Base-by-base conservation (phyloP, 345 rosid species). In the Microcos paniculata region DNA sequence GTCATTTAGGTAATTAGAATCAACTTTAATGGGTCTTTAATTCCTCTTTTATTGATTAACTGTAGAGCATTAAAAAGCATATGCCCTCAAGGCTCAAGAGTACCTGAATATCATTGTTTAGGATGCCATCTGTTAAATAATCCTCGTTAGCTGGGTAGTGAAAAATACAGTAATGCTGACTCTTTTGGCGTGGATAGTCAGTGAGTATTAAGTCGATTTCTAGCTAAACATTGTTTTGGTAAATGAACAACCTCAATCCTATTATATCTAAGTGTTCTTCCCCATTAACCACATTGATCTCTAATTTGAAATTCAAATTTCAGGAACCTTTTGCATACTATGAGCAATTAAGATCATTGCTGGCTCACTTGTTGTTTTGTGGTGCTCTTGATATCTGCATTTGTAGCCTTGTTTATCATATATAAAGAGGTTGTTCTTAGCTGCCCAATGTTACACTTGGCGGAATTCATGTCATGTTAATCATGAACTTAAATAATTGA, bases 1-100 rank as follows among this genome's bases (percentile, higher is more conserved):
- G 77, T 96, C 99, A 83, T 94, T 91, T 85, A 90, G 97, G 98
- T 82, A 86, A 86, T 89, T 78, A 15, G 40, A 82, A 59, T 72
- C 64, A 24, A 67, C 75, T 75, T 75, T 26, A 19, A 49, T 38
- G 0, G 18, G n/a, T 71, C 35, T 48, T 76, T 53, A 26, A 31
- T 49, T n/a, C 53, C 48, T 62, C 57, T 63, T 42, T 45, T 23
- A 45, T 31, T 72, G 42, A 33, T 74, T 28, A 56, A 40, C 75
- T 24, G 6, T 35, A 28, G 19, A 45, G 58, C 56, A 61, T 21
- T 40, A 12, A 26, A 52, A 52, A 51, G 45, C 45, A 31, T 52
- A 31, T 33, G 19, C 61, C 45, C 5, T 70, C 45, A n/a, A 30
- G 51, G 31, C 5, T 70, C 46, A 33, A 30, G 51, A 51, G 28